Evolutionary conservation across 2,329 filamentous ascomycete genomes (phyloP).

Genomic region (Claviceps maximensis): DNA sequence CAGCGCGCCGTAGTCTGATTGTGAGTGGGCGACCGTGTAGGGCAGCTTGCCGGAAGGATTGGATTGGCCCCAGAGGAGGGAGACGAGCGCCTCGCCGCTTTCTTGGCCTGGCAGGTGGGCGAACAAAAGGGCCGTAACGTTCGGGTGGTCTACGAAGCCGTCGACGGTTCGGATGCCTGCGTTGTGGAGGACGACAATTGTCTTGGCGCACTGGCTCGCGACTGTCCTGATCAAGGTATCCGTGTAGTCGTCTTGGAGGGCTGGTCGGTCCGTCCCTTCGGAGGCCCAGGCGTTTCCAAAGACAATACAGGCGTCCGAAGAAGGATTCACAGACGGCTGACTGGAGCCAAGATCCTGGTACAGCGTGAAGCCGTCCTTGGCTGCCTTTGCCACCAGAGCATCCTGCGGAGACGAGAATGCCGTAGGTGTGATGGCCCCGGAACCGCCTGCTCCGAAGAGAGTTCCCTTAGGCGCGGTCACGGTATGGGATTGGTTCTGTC

Average conservation of each 20-base stretch:
- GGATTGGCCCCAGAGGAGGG: constrained; percentile 42
- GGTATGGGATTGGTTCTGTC: not conserved
- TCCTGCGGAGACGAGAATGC: constrained; percentile 39
- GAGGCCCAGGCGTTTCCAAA: constrained; percentile 56
- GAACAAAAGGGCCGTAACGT: constrained; percentile 50
- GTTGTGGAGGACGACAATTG: constrained; percentile 52
- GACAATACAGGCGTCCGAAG: constrained; percentile 51
- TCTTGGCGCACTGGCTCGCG: constrained; percentile 44
- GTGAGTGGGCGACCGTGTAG: constrained; percentile 45
- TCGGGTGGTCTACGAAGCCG: constrained; percentile 46
- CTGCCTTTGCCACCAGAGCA: constrained; percentile 36
- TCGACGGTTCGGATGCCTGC: constrained; percentile 42
- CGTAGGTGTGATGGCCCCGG: constrained; percentile 32
- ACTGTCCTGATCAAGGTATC: constrained; percentile 44
- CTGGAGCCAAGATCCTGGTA: constrained; percentile 43
- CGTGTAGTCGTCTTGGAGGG: constrained; percentile 51
- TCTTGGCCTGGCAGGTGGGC: constrained; percentile 54
- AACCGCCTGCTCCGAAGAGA: constrained; percentile 27
- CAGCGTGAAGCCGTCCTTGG: constrained; percentile 41
- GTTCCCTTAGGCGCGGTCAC: constrained; percentile 31
- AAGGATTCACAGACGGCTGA: constrained; percentile 33
- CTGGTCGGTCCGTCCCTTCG: constrained; percentile 53
- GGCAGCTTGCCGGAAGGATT: constrained; percentile 46
- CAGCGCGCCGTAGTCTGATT: constrained; percentile 39
- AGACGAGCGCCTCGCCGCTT: constrained; percentile 40